Percentiles rank a stretch among this genome's conserved stretches.
These are phyloP conservation scores for Vicia sativa DNA, from an alignment of 306 rosid species.

Conservation along the genomic window DNA sequence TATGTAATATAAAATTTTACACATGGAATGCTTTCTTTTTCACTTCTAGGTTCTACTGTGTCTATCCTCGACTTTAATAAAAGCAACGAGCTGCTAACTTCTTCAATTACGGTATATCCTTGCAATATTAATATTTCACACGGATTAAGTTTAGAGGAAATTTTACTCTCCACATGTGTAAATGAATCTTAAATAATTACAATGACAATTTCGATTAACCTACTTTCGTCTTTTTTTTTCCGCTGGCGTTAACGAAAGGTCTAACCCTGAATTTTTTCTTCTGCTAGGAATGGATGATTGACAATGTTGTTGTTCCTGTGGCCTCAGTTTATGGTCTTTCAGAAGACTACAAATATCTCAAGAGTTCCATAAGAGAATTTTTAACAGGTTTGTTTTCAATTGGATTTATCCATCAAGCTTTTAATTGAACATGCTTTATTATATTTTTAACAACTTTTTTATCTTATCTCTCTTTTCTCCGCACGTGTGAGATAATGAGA, in stretches of 20 bases:
- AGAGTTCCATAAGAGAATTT: conserved; percentile 75
- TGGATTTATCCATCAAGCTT: background rate
- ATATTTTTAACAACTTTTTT: background rate
- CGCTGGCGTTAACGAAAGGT: background rate
- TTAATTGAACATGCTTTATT: background rate
- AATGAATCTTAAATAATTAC: conserved; percentile 2
- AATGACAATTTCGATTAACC: background rate
- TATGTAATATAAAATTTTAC: conserved; percentile 20
- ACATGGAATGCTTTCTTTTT: conserved; percentile 30
- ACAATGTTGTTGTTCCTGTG: conserved; percentile 80
- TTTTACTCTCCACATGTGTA: background rate
- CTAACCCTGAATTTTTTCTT: conserved; percentile 24
- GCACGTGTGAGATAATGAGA: background rate
- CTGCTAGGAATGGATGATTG: conserved; percentile 81
- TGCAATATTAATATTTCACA: background rate
- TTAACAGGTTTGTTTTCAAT: conserved; percentile 65
- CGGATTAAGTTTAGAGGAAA: conserved; percentile 1
- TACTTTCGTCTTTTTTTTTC: background rate
- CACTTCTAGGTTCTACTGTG: conserved; percentile 61
- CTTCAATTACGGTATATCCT: conserved; percentile 61
- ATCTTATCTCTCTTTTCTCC: background rate
- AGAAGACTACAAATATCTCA: conserved; percentile 76
- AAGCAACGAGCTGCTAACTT: conserved; percentile 53
- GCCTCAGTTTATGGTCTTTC: conserved; percentile 81
- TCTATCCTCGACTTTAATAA: conserved; percentile 88